Evolutionary conservation across 2,329 filamentous ascomycete genomes (phyloP).

Genomic region (Aspergillus udagawae): DNA sequence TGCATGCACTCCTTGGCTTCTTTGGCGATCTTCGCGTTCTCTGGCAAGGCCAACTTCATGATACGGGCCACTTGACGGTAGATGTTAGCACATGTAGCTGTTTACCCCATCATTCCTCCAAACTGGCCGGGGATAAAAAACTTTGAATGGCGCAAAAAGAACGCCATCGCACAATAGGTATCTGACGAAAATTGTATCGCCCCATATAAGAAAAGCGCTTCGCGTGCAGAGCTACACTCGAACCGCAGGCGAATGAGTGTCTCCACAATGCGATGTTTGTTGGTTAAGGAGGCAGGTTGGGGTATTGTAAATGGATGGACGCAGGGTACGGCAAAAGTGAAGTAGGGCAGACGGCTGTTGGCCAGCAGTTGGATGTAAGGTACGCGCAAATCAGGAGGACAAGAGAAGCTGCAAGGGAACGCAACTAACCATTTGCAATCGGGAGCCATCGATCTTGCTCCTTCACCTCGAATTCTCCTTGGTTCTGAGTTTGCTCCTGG

Average conservation of each 20-base stretch:
- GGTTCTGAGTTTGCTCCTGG: constrained; percentile 67
- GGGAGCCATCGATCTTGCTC: constrained; percentile 99
- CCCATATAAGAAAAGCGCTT: not conserved
- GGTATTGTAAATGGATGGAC: constrained; percentile 17
- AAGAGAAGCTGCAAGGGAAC: constrained; percentile 34
- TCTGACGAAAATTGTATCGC: not conserved
- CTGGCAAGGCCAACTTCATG: constrained; percentile 96
- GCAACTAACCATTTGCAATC: constrained; percentile 97
- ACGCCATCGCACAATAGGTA: not conserved
- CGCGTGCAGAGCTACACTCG: not conserved
- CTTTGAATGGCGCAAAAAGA: not conserved
- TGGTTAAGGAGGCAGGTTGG: constrained; percentile 10
- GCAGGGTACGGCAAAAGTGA: constrained; percentile 26
- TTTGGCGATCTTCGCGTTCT: constrained; percentile 98
- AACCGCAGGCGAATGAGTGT: not conserved
- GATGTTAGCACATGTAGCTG: constrained; percentile 18
- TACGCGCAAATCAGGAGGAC: constrained; percentile 51
- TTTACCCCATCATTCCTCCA: not conserved
- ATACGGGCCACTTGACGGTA: constrained; percentile 96
- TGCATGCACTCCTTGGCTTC: constrained; percentile 99
- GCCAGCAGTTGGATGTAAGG: constrained; percentile 33
- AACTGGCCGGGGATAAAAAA: not conserved
- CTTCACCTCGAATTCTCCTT: constrained; percentile 97
- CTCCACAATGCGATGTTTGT: not conserved
- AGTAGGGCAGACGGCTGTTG: constrained; percentile 27